Conservation (phyloP, 495 filamentous ascomycete species). For the Aspergillus sclerotioniger region DNA sequence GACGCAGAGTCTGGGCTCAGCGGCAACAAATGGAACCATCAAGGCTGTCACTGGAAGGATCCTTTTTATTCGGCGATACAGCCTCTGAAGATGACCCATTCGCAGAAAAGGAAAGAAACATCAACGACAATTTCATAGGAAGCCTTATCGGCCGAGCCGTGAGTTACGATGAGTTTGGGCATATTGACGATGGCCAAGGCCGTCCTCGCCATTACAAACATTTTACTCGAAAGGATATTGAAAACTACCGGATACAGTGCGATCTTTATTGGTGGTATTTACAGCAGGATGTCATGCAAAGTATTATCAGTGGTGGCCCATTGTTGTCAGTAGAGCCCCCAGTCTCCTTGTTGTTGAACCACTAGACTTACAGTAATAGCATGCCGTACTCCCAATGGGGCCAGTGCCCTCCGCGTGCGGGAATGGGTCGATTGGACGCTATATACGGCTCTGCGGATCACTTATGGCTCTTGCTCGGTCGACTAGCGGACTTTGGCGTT, state of each 20-base stretch:
- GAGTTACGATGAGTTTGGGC: constrained; percentile 46
- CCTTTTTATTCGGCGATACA: constrained; percentile 19
- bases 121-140: constrained; percentile 46
- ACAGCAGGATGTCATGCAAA: constrained; percentile 91
- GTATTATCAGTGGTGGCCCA: constrained; percentile 79
- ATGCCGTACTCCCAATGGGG: constrained; percentile 77
- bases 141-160: constrained; percentile 43
- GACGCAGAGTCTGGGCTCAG: constrained; percentile 30
- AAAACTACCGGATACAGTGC: constrained; percentile 72
- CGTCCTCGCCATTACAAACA: constrained; percentile 22
- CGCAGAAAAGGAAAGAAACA: constrained; percentile 38
- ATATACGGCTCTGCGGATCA: constrained; percentile 87
- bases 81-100: constrained; percentile 42
- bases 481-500: constrained; percentile 77
- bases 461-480: constrained; percentile 75
- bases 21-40: constrained; percentile 21
- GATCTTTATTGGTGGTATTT: constrained; percentile 97
- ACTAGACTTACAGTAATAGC: constrained; percentile 43
- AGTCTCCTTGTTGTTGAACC: background rate
- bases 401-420: constrained; percentile 80
- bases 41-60: constrained; percentile 15
- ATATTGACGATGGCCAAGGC: constrained; percentile 30
- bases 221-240: constrained; percentile 71
- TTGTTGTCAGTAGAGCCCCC: constrained; percentile 66
- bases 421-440: constrained; percentile 73